phyloP scores from a whole-genome alignment of 768 basidiomycete species.

The Lactarius sp. region DNA sequence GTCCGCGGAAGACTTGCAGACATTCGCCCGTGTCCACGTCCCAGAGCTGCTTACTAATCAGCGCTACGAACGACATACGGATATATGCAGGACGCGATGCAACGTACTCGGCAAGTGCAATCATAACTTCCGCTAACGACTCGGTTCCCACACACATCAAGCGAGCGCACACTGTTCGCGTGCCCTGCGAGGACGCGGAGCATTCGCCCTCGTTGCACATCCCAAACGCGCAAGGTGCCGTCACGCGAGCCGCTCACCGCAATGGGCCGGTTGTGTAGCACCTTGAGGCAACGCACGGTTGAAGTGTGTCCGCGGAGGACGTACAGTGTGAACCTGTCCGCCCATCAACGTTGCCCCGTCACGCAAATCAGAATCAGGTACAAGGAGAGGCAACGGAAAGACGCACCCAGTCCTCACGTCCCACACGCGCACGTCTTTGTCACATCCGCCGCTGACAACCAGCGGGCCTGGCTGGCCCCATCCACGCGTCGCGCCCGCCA shows the following conservation, averaged over 20 bases:
- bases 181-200: constrained; percentile 73
- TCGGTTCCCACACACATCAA: constrained; percentile 80
- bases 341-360: background rate
- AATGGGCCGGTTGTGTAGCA: constrained; percentile 80
- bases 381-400: background rate
- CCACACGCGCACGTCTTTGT: constrained; percentile 90
- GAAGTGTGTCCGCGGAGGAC: constrained; percentile 79
- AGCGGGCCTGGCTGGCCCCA: constrained; percentile 86
- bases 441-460: constrained; percentile 90
- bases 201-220: constrained; percentile 73
- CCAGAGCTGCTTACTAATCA: constrained; percentile 34
- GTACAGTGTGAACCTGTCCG: constrained; percentile 36
- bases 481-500: constrained; percentile 67
- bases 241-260: constrained; percentile 91
- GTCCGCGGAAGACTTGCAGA: constrained; percentile 55
- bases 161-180: constrained; percentile 72
- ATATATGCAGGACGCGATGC: background rate
- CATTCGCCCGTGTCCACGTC: constrained; percentile 66
- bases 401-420: constrained; percentile 77
- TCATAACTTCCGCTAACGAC: constrained; percentile 96
- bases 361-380: background rate
- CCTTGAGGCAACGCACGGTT: constrained; percentile 87
- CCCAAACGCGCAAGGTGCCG: constrained; percentile 84
- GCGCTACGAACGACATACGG: background rate
- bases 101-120: constrained; percentile 67